Evolutionary conservation across 768 basidiomycete species (phyloP).

Genomic region (Boletus vermiculosoides): DNA sequence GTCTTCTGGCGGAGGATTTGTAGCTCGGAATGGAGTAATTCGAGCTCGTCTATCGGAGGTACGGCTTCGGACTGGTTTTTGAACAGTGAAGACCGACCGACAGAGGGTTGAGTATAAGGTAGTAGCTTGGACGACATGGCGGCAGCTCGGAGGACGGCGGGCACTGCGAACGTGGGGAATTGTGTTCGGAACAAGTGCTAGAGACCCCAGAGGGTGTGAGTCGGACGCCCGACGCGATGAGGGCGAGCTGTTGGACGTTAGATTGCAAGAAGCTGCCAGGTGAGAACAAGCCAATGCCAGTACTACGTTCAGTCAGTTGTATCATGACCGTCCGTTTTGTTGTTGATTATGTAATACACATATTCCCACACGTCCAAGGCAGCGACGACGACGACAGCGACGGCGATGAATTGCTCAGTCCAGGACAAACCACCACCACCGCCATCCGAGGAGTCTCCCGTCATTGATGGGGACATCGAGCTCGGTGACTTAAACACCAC

Average conservation of each 20-base stretch:
- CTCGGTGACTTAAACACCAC: constrained; percentile 33
- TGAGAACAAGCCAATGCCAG: constrained; percentile 25
- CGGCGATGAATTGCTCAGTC: constrained; percentile 9
- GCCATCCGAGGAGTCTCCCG: background rate
- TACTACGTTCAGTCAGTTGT: constrained; percentile 27
- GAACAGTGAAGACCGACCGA: constrained; percentile 58
- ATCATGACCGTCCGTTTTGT: constrained; percentile 33
- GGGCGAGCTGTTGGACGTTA: constrained; percentile 8
- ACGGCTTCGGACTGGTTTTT: constrained; percentile 63
- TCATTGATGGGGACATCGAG: constrained; percentile 28
- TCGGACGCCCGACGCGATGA: constrained; percentile 19
- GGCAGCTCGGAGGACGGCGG: constrained; percentile 21
- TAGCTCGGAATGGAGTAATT: constrained; percentile 62
- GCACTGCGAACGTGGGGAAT: constrained; percentile 8
- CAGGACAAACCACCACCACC: background rate
- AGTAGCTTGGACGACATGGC: constrained; percentile 63
- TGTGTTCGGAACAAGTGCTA: constrained; percentile 12
- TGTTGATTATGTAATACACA: constrained; percentile 26
- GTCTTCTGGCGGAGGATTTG: constrained; percentile 49
- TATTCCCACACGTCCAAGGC: constrained; percentile 23
- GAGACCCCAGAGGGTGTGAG: constrained; percentile 7
- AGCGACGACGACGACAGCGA: constrained; percentile 1
- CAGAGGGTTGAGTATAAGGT: constrained; percentile 46
- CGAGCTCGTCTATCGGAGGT: constrained; percentile 72
- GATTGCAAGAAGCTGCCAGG: constrained; percentile 20